Base-by-base conservation (phyloP, 2,329 filamentous ascomycete species). In the Cordyceps fumosorosea region DNA sequence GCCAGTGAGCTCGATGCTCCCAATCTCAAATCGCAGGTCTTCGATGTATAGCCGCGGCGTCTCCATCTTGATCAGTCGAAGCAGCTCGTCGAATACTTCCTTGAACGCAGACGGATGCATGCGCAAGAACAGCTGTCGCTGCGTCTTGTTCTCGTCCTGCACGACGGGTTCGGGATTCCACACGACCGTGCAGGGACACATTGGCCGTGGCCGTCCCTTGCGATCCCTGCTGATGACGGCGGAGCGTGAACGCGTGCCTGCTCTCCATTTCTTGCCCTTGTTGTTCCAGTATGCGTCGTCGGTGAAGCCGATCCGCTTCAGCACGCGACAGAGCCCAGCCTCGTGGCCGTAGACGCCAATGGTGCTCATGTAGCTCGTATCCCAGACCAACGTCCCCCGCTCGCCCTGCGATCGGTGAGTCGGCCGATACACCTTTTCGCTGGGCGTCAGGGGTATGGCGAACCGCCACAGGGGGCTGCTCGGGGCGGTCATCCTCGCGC, bases 301-400 rank as follows among this genome's bases (percentile, higher is more conserved):
- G 1, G 77, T 77, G 51, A 91, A 74, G 1, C 89, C 87, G 2
- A 96, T 68, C 5, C 80, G 81, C 68, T 79, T 85, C 40, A 98
- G 72, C 11, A 93, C 78, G 44, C 83, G 82, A 61, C 86, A 79
- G 47, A 96, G 77, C 59, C 87, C 87, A 34, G 78, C 74, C 47
- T 84, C 77, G 16, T 79, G 76, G 0, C 93, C 95, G 67, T 88
- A 87, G 3, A 98, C 72, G 16, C 88, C 83, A 66, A 98, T 89
- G 1, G 91, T 96, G 67, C 90, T 90, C 78, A 95, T 89, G 72
- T 97, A 99, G 72, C 93, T 98, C 79, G 86, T 90, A 75, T 99
- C 95, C 92, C 93, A 98, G 1, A 87, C 87, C 50, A 98, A 80
- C 24, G 89, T 89, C 5, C 95, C 93, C 66, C 88, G 85, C 58